Percentiles rank a stretch among this genome's conserved stretches.
Conservation (phyloP, 2,329 filamentous ascomycete species). For the Bertia moriformis region DNA sequence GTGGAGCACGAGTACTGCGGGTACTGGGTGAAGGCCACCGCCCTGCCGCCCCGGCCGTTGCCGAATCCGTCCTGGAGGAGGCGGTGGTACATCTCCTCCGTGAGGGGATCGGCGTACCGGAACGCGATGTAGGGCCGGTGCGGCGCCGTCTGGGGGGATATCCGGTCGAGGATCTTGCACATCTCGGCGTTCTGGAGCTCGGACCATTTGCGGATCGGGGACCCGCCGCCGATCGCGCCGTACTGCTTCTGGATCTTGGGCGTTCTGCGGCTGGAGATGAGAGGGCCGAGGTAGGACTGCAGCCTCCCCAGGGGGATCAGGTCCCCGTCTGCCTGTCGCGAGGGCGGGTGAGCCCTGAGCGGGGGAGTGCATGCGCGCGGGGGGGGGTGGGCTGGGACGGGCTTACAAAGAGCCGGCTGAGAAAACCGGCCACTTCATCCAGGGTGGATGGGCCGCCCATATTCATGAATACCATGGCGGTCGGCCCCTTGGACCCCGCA, state of each 20-base stretch:
- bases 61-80: constrained; percentile 83
- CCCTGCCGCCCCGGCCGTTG: constrained; percentile 73
- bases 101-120: constrained; percentile 83
- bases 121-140: constrained; percentile 98
- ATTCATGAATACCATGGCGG: constrained; percentile 97
- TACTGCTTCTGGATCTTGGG: constrained; percentile 97
- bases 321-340: constrained; percentile 69
- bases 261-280: constrained; percentile 74
- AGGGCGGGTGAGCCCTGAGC: constrained; percentile 6
- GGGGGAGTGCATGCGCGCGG: too few species aligned
- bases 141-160: constrained; percentile 82
- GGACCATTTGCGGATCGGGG: constrained; percentile 93
- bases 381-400: too few species aligned
- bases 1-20: constrained; percentile 97
- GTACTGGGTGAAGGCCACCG: constrained; percentile 95
- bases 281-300: constrained; percentile 76
- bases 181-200: constrained; percentile 87
- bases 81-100: constrained; percentile 79
- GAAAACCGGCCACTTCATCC: constrained; percentile 74
- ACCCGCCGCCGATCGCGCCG: constrained; percentile 87
- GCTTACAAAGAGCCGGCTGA: constrained; percentile 81
- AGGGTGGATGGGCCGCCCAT: constrained; percentile 92
- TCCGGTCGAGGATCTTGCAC: constrained; percentile 89
- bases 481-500: constrained; percentile 57
- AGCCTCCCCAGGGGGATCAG: constrained; percentile 87